Base-by-base conservation (phyloP, 179 eudicot genomes). In the Corrigiola litoralis region DNA sequence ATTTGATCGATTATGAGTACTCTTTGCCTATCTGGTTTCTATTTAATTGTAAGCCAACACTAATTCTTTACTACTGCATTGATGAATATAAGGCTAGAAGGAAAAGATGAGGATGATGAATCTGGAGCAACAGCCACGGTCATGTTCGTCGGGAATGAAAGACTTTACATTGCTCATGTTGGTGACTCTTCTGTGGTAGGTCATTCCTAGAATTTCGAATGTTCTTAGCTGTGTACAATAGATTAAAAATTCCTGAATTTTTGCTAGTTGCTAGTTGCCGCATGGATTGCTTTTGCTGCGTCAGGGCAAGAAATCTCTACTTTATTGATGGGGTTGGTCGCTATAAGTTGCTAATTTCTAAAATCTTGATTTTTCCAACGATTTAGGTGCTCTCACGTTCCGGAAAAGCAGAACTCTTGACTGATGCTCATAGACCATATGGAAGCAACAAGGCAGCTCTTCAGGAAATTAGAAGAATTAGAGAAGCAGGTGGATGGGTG, bases 401-500 rank as follows among this genome's bases (percentile, higher is more conserved):
- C 38, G 99, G 99, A 40, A 87, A 84, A 78, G 77, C 87, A 65
- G 91, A 90, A 76, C 75, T 83, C 51, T 51, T 94, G 79, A 90
- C 99, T 16, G 80, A 78, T 76, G 81, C 97, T 33, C 99, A 94
- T 70, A 71, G 97, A 63, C 99, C 97, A 25, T 90, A 87, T 74
- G 99, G 97, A 73, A 86, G 74, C 80, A 90, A 83, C 70, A 80
- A 56, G 58, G 76, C 67, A 51, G 83, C 95, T 33, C 87, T 94
- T 55, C 78, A 86, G 67, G 99, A 94, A 85, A 82, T 94, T 65
- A 90, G 74, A 65, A 68, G 97, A 63, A 82, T 94, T 56, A 81
- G 77, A 81, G 96, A 84, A 82, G 99, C 99, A 77, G 99, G 99
- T 86, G 99, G 99, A 81, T 94, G 99, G 99, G 97, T 94, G 91